Percentiles rank a stretch among this genome's conserved stretches.
These are phyloP conservation scores for Claviceps digitariae DNA, from an alignment of 2,329 filamentous ascomycete genomes.

Conservation along the genomic window DNA sequence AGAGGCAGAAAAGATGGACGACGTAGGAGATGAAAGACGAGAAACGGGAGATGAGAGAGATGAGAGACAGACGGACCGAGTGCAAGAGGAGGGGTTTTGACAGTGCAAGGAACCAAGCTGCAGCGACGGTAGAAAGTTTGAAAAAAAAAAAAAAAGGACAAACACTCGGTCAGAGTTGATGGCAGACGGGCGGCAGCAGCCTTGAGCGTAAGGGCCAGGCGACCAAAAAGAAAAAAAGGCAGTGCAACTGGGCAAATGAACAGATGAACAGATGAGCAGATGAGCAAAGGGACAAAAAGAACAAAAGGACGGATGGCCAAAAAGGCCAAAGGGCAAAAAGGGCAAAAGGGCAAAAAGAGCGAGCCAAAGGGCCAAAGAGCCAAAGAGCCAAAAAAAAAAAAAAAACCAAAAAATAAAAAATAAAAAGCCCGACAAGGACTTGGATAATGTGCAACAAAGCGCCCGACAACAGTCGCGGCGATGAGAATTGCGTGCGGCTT, in stretches of 20 bases:
- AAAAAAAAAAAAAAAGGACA: not conserved
- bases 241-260: not conserved
- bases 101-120: not conserved
- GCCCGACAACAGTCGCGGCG: slow-evolving; percentile 5
- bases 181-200: not conserved
- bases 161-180: not conserved
- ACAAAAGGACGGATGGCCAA: slow-evolving; percentile 4
- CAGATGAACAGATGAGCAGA: not conserved
- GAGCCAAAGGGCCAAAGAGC: too few relatives aligned
- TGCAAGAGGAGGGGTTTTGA: not conserved
- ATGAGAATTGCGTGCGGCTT: slow-evolving; percentile 10
- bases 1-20: not conserved
- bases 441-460: not conserved
- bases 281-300: slow-evolving; percentile 4
- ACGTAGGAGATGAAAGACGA: not conserved
- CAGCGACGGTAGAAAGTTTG: too few relatives aligned
- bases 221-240: not conserved
- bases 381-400: not conserved
- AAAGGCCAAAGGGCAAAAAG: not conserved
- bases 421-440: too few relatives aligned
- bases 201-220: not conserved
- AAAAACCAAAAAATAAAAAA: not conserved
- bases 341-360: not conserved
- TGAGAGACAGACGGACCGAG: too few relatives aligned
- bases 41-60: not conserved